Percentiles rank a stretch among this genome's conserved stretches.
Evolutionary conservation across 306 rosid species (phyloP).

Genomic region (Biancaea sappan): DNA sequence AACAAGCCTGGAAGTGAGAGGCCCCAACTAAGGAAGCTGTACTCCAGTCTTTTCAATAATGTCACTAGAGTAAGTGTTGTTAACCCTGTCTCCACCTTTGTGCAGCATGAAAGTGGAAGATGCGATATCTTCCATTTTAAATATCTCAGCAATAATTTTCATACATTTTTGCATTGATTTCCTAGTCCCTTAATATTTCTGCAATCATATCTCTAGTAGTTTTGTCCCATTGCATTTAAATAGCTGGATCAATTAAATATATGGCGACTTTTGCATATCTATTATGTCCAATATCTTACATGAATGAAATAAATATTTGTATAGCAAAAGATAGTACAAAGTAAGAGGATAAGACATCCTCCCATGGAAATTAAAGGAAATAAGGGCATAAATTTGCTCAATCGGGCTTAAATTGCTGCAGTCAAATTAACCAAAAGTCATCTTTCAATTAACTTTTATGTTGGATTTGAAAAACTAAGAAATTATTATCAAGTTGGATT

Average conservation of each 20-base stretch:
- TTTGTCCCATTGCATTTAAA: neutral
- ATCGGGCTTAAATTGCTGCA: neutral
- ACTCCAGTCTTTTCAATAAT: conserved; percentile 57
- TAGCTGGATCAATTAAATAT: neutral
- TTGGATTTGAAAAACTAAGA: neutral
- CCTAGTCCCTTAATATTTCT: neutral
- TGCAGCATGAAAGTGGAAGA: neutral
- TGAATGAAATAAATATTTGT: neutral
- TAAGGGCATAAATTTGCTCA: neutral
- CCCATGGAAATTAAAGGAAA: neutral
- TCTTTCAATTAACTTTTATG: neutral
- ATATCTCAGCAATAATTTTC: neutral
- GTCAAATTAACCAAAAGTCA: neutral
- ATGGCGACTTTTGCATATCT: neutral
- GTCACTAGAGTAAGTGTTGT: conserved; percentile 16
- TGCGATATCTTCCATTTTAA: neutral
- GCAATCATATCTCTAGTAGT: neutral
- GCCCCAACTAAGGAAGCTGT: conserved; percentile 66
- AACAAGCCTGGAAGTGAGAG: conserved; percentile 65
- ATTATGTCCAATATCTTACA: neutral
- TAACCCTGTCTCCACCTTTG: neutral
- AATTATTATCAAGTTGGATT: conserved; percentile 22
- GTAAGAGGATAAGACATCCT: neutral
- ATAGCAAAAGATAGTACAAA: conserved; percentile 7
- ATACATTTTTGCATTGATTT: neutral